Base-by-base conservation (phyloP, 192 early-diverging fungal genomes). In the Backusella westeae region DNA sequence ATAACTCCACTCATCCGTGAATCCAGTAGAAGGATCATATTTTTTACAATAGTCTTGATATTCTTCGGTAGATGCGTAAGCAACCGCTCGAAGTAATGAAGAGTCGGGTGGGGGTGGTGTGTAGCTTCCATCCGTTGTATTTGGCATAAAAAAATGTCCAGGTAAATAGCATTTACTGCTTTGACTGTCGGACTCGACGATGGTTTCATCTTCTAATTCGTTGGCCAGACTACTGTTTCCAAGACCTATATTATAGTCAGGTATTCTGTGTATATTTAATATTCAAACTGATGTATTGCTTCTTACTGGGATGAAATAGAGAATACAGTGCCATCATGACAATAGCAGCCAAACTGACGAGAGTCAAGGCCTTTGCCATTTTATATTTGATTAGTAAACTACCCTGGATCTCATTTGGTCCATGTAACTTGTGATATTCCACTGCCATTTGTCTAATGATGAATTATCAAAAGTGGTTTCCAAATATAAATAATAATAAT, bases 301-400 rank as follows among this genome's bases (percentile, higher is more conserved):
- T 67, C 71, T 67, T 77, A 77, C 80, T 56, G 15, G 80, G 68
- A 75, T 77, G 72, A 39, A 81, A 59, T 17, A 81, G 19, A 34
- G 80, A 77, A 26, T 53, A 23, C 21, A 75, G 15, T 9, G 76
- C 76, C 73, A 81, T 75, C 29, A 74, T 14, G 17, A 81, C 69
- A 41, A 81, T 76, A 17, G 80, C 76, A 9, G 74, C n/a, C 71
- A 81, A 53, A 44, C 80, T 81, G 12, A 77, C 56, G 15, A 72
- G 26, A 6, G 80, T 77, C 3, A 81, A 41, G 42, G 68, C 72
- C 38, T 77, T 77, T 26, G 80, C 80, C 39, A 77, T 46, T 34
- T 52, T 77, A 56, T 81, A 81, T 38, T 78, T 78, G 15, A 78
- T 34, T n/a, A 72, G 35, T 34, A 78, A 34, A 44, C 73, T 75